A percentile compares a stretch with the other conserved stretches of the same genome.
These are phyloP conservation scores for Diaporthe ilicicola DNA, from an alignment of 2,329 filamentous ascomycete species.

Conservation along the genomic window DNA sequence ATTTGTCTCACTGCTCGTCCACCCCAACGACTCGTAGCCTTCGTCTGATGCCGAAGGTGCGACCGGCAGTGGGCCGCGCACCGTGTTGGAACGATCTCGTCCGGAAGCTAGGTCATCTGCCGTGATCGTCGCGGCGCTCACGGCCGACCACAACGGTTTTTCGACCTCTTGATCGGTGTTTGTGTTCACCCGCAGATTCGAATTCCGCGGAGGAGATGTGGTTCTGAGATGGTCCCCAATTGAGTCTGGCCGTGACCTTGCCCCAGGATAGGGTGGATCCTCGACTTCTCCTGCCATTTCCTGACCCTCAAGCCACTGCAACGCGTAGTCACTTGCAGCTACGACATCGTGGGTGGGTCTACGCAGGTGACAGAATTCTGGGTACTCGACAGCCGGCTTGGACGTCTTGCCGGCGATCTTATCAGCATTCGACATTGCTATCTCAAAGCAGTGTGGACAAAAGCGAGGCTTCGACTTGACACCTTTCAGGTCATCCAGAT, in stretches of 20 bases:
- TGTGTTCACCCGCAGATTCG: conserved; percentile 1
- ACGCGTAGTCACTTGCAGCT: conserved; percentile 21
- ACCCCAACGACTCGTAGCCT: conserved; percentile 22
- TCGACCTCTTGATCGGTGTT: background rate
- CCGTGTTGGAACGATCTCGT: conserved; percentile 5
- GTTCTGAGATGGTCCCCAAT: background rate
- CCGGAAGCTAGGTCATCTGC: background rate
- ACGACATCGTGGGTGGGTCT: background rate
- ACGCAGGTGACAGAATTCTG: conserved; percentile 15
- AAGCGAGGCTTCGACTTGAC: conserved; percentile 17
- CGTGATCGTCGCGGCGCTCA: conserved; percentile 13
- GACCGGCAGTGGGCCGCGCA: background rate
- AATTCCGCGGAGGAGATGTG: background rate
- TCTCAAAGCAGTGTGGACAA: conserved; percentile 24
- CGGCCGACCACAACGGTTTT: background rate
- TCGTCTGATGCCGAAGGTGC: conserved; percentile 20
- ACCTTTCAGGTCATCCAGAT: background rate
- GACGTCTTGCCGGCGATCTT: background rate
- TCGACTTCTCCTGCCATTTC: background rate
- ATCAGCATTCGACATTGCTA: conserved; percentile 23
- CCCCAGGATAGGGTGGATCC: background rate
- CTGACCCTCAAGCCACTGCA: conserved; percentile 20
- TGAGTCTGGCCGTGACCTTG: background rate
- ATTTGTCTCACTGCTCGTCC: conserved; percentile 8
- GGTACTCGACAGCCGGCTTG: background rate